Evolutionary conservation across 768 basidiomycete species (phyloP), one percentile per base, ranked within the genome.

Genomic region (Leccinum obscurum): DNA sequence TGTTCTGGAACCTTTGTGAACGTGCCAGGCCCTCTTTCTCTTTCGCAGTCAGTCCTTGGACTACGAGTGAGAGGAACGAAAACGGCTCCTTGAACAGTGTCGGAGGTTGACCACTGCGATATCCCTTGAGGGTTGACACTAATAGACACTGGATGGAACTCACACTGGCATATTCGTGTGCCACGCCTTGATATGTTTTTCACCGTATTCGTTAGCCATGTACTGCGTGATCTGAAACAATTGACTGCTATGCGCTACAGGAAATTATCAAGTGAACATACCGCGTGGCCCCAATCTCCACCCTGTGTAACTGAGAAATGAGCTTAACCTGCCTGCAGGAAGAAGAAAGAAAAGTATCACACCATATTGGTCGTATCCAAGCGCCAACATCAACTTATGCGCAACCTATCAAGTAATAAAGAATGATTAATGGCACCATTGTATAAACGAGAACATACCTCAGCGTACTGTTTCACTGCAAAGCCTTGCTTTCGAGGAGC

Each of bases 401-500:
- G 74, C 75, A 8, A 83, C 73, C 34, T 34, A 13, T 34, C 32
- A 34, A 34, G 32, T 13, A 34, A 34, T 34, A 34, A 34, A 4
- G 11, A 34, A 11, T 34, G 32, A 34, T 34, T 34, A 34, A 5
- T 13, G 32, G 32, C 32, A 34, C 32, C 32, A 34, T 34, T 34
- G 32, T 34, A 34, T 34, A 34, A 13, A 34, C 34, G 34, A 51
- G n/a, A 13, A 59, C 59, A 30, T 49, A 82, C 86, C 73, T 88
- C 83, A 2, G 85, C 85, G 54, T 82, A 85, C 52, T 87, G 84
- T 20, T 68, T 60, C 0, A 72, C 35, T 9, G 63, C 66, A 61
- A 87, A 88, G 0, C 85, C 85, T 59, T 77, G 77, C 66, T 81
- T 81, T 53, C 68, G 81, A 0, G 83, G 80, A 0, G 80, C 83